phyloP scores from a whole-genome alignment of 139 green algal species.

The Chlorella sp. region DNA sequence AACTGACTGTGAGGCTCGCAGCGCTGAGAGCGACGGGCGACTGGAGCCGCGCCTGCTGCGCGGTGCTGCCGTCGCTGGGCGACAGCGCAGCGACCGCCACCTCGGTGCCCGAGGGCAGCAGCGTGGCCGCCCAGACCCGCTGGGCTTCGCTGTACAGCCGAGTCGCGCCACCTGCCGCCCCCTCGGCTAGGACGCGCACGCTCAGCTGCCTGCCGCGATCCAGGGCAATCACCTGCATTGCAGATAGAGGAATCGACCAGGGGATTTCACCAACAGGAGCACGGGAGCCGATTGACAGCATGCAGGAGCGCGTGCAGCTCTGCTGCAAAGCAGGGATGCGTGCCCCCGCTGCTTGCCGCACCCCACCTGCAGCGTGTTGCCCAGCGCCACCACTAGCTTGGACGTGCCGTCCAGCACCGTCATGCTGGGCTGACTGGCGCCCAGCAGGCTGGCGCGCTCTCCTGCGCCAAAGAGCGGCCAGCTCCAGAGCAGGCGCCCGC shows the following conservation, averaged over 20 bases:
- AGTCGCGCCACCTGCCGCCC: too few species aligned
- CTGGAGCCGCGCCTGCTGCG: background rate
- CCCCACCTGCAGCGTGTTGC: constrained; percentile 17
- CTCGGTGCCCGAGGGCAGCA: too few species aligned
- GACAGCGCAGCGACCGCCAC: background rate
- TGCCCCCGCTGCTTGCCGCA: background rate
- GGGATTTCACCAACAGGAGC: too few species aligned
- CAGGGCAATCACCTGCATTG: too few species aligned
- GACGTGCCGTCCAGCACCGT: constrained; percentile 3
- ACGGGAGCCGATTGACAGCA: too few species aligned
- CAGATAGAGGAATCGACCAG: too few species aligned
- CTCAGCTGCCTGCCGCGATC: too few species aligned
- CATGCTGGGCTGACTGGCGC: background rate
- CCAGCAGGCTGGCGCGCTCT: background rate
- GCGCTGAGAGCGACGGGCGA: constrained; percentile 4
- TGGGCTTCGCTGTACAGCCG: too few species aligned
- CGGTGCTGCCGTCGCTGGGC: background rate
- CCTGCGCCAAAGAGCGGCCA: background rate
- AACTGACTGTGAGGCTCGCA: background rate
- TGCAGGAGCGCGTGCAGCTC: too few species aligned
- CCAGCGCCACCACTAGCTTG: background rate
- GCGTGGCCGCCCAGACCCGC: too few species aligned
- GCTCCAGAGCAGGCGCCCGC: constrained; percentile 57
- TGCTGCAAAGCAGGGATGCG: background rate
- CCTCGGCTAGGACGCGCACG: too few species aligned